Conservation (phyloP, 768 basidiomycete species). For the Lactarius vividus region DNA sequence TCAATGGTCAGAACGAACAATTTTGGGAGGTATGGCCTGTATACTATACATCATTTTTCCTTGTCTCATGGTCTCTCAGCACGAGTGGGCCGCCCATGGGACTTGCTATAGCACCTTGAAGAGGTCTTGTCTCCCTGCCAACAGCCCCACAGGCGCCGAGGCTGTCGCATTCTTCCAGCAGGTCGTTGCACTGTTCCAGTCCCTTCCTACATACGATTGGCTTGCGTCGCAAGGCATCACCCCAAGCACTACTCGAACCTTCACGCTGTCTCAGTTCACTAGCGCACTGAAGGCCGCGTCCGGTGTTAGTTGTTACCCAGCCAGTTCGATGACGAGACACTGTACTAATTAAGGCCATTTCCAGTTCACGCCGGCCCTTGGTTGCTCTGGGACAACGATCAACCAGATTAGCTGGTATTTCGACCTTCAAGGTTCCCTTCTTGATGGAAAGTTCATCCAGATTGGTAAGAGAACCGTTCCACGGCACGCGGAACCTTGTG, state of each 20-base stretch:
- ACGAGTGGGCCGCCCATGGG: conserved; percentile 72
- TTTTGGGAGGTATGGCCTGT: conserved; percentile 62
- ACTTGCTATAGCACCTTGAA: conserved; percentile 59
- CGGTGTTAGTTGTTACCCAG: conserved; percentile 40
- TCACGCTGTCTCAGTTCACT: conserved; percentile 52
- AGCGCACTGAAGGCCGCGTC: conserved; percentile 54
- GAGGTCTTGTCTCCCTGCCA: conserved; percentile 55
- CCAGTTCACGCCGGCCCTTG: conserved; percentile 44
- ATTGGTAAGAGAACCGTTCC: conserved; percentile 43
- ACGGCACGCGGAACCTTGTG: background rate
- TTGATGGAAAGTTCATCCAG: conserved; percentile 61
- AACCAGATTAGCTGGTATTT: conserved; percentile 59
- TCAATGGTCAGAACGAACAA: conserved; percentile 53
- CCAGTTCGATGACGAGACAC: conserved; percentile 3
- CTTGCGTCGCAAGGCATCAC: conserved; percentile 70
- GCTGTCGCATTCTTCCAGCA: conserved; percentile 65
- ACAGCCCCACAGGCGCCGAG: conserved; percentile 62
- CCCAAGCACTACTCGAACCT: conserved; percentile 57
- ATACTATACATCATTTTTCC: background rate
- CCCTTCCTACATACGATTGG: conserved; percentile 73
- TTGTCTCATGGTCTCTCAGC: conserved; percentile 33
- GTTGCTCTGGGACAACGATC: conserved; percentile 42
- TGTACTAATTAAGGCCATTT: background rate
- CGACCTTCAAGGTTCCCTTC: conserved; percentile 59
- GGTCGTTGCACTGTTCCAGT: conserved; percentile 60